phyloP scores from a whole-genome alignment of 179 eudicot genomes.

The Heliamphora pulchella region DNA sequence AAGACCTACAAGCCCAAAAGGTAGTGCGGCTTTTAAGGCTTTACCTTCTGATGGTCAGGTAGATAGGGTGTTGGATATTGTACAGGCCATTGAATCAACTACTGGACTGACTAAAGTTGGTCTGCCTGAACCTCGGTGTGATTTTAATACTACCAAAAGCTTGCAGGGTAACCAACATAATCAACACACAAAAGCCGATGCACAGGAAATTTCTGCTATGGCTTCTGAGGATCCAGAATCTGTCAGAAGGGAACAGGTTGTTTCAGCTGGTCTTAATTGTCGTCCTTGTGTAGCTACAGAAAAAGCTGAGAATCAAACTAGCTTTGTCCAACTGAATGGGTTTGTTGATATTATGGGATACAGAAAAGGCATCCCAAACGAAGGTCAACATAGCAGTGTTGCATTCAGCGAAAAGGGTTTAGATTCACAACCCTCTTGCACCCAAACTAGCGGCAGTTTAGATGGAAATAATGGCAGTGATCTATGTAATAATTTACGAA shows the following conservation, averaged over 20 bases:
- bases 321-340: conserved; percentile 33
- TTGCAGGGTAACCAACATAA: conserved; percentile 29
- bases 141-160: conserved; percentile 25
- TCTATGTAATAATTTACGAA: conserved; percentile 31
- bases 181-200: conserved; percentile 27
- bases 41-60: conserved; percentile 33
- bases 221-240: conserved; percentile 28
- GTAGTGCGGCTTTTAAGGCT: conserved; percentile 26
- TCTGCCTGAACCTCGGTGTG: conserved; percentile 29
- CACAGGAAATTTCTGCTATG: conserved; percentile 21
- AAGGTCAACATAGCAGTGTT: conserved; percentile 30
- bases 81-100: conserved; percentile 29
- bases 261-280: conserved; percentile 33
- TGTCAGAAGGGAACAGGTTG: conserved; percentile 28
- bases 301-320: conserved; percentile 34
- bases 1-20: conserved; percentile 26
- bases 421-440: conserved; percentile 64
- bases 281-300: conserved; percentile 29
- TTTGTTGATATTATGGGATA: conserved; percentile 33
- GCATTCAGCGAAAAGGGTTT: conserved; percentile 34
- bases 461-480: conserved; percentile 44
- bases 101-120: conserved; percentile 23
- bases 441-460: conserved; percentile 33
- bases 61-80: conserved; percentile 45
- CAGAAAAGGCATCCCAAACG: conserved; percentile 23